Evolutionary conservation across 352 stramenopile genomes (phyloP), one percentile per base, ranked within the genome.

Genomic region (Phytophthora sp.): DNA sequence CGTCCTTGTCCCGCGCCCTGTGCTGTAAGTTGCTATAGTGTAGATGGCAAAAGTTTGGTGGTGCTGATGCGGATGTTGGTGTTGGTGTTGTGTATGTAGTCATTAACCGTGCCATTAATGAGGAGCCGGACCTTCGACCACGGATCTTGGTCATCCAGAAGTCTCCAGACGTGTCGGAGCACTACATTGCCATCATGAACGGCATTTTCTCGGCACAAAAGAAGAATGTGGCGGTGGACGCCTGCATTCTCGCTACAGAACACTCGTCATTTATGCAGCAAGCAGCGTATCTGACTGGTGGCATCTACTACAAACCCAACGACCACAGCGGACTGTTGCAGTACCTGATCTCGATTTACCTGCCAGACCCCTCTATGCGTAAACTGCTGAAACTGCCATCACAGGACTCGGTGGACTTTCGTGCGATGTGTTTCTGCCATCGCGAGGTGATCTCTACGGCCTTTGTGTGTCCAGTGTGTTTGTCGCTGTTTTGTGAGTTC

Each of bases 111-210:
- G 85, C 85, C 3, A 92, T 94, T 34, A 87, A 78, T 26, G 87
- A 95, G 43, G 74, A 95, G 44, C 61, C 74, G 13, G 84, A 95
- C 45, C 49, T 94, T 21, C 82, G 76, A 18, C 84, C 88, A 21
- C 80, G 87, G n/a, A 93, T 96, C 46, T 72, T 96, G 49, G 77
- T 95, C 31, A 64, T 96, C 41, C 87, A 96, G 49, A 91, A 90
- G 52, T 89, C 85, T 12, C 76, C 84, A 3, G 88, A 96, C 49
- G 84, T 94, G 50, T 89, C 88, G 35, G 78, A 85, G 66, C 87
- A 95, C 63, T 96, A 96, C 71, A 96, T 96, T 45, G 84, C 87
- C 11, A 91, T 95, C 69, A 96, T 96, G 88, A 96, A 96, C 60
- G 83, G 76, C 54, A 95, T 95, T 55, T 96, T 96, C 63, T 95